Conservation (phyloP, 2,329 filamentous ascomycete genomes). For the Fusarium buxicola region DNA sequence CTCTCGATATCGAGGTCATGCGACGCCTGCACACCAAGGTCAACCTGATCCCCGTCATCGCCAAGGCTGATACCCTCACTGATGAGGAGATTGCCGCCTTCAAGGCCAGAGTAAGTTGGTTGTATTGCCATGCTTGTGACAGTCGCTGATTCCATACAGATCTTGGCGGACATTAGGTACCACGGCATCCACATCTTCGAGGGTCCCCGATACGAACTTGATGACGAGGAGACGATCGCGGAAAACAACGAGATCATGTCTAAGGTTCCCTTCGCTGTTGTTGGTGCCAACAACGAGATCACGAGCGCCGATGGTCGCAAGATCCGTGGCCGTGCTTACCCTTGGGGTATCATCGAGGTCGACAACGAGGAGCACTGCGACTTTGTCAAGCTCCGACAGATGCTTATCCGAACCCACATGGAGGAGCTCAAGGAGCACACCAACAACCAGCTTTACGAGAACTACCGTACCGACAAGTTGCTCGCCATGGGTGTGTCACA, state of each 20-base stretch:
- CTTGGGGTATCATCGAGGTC: conserved; percentile 98
- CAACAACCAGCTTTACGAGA: conserved; percentile 98
- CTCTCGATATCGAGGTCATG: conserved; percentile 99
- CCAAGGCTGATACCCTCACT: conserved; percentile 97
- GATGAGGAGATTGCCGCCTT: conserved; percentile 95
- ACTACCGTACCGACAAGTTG: conserved; percentile 99
- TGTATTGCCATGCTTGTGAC: background rate
- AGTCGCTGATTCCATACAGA: conserved; percentile 64
- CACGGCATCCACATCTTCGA: conserved; percentile 99
- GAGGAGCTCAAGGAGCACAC: conserved; percentile 99
- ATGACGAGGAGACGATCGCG: conserved; percentile 99
- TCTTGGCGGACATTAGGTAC: conserved; percentile 95
- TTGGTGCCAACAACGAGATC: conserved; percentile 96
- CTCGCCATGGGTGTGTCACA: conserved; percentile 98
- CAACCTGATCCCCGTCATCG: conserved; percentile 99
- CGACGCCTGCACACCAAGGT: conserved; percentile 99
- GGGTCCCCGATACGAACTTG: conserved; percentile 96
- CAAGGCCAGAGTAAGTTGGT: conserved; percentile 89
- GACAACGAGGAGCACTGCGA: conserved; percentile 99
- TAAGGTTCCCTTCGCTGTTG: conserved; percentile 98
- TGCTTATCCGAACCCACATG: conserved; percentile 99
- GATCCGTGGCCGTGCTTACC: conserved; percentile 95
- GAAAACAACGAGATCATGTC: conserved; percentile 99
- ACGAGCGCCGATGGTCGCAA: conserved; percentile 91
- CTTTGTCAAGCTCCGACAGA: conserved; percentile 99